Percentiles rank a stretch among this genome's conserved stretches.
Evolutionary conservation across 352 stramenopile species (phyloP).

Genomic region (Phytophthora colocasiae): DNA sequence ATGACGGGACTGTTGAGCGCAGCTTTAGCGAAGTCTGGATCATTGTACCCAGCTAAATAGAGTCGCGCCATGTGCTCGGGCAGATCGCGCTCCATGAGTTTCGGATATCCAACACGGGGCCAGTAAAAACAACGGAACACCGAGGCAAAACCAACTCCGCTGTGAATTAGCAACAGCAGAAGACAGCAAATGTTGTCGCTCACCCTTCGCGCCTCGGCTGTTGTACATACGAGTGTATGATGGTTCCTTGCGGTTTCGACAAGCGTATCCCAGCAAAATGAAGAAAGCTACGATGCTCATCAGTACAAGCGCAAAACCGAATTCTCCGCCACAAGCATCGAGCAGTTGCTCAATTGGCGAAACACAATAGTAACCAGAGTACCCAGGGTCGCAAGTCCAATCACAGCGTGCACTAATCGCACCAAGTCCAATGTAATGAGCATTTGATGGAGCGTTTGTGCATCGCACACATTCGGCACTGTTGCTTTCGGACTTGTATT

Average conservation of each 20-base stretch:
- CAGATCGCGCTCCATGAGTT: conserved; percentile 82
- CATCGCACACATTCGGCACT: conserved; percentile 76
- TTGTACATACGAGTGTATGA: conserved; percentile 65
- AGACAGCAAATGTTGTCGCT: conserved; percentile 72
- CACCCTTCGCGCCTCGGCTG: conserved; percentile 51
- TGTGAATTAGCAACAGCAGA: conserved; percentile 65
- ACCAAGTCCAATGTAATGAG: conserved; percentile 67
- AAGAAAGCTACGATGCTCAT: conserved; percentile 75
- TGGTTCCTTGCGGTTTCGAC: conserved; percentile 73
- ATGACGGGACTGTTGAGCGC: conserved; percentile 58
- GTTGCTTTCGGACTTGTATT: conserved; percentile 82
- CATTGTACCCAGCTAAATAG: conserved; percentile 75
- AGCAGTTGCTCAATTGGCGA: conserved; percentile 82
- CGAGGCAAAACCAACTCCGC: conserved; percentile 58
- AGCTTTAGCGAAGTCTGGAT: conserved; percentile 68
- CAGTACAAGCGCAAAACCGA: conserved; percentile 73
- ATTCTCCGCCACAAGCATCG: conserved; percentile 75
- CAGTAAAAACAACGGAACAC: conserved; percentile 76
- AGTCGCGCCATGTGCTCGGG: conserved; percentile 82
- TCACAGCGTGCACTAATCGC: conserved; percentile 59
- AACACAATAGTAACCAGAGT: conserved; percentile 75
- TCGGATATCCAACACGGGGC: conserved; percentile 78
- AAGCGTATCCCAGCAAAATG: conserved; percentile 77
- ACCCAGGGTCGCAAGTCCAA: conserved; percentile 81
- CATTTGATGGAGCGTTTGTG: conserved; percentile 67